Evolutionary conservation across 2,329 filamentous ascomycete genomes (phyloP).

Genomic region (Taxawa tesnikishii): DNA sequence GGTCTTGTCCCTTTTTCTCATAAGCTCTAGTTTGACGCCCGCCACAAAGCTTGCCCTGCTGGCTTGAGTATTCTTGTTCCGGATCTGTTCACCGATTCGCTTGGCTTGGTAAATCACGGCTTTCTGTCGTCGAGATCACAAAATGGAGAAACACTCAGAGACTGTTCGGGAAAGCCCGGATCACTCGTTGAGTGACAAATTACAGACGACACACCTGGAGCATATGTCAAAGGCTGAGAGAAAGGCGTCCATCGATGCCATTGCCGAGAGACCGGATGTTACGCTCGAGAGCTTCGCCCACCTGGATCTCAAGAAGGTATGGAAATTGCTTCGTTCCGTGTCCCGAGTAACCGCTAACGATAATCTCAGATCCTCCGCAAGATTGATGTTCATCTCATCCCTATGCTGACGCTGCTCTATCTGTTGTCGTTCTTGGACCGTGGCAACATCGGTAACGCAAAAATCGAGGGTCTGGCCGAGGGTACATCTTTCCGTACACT

Average conservation of each 20-base stretch:
- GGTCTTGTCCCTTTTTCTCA: too few species aligned
- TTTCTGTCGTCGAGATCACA: not conserved
- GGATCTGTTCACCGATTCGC: too few species aligned
- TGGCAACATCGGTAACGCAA: constrained; percentile 14
- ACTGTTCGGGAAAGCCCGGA: not conserved
- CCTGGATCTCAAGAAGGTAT: constrained; percentile 33
- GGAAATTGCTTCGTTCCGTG: not conserved
- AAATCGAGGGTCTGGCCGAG: constrained; percentile 14
- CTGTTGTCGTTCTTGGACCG: constrained; percentile 18
- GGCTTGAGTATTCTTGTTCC: too few species aligned
- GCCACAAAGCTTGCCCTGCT: too few species aligned
- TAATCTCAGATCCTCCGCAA: constrained; percentile 20
- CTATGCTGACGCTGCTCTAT: constrained; percentile 23
- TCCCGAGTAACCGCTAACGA: not conserved
- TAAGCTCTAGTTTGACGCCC: too few species aligned
- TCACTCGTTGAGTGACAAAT: not conserved
- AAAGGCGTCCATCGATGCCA: constrained; percentile 7
- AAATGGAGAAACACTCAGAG: not conserved
- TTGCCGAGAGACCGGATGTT: constrained; percentile 17
- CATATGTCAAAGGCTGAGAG: constrained; percentile 6
- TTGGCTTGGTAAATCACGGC: too few species aligned
- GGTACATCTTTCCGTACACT: too few species aligned
- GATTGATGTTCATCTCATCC: constrained; percentile 27
- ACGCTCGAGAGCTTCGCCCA: constrained; percentile 14
- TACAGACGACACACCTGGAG: not conserved